Conservation (phyloP, 345 rosid genomes). For the Citrus sp. region DNA sequence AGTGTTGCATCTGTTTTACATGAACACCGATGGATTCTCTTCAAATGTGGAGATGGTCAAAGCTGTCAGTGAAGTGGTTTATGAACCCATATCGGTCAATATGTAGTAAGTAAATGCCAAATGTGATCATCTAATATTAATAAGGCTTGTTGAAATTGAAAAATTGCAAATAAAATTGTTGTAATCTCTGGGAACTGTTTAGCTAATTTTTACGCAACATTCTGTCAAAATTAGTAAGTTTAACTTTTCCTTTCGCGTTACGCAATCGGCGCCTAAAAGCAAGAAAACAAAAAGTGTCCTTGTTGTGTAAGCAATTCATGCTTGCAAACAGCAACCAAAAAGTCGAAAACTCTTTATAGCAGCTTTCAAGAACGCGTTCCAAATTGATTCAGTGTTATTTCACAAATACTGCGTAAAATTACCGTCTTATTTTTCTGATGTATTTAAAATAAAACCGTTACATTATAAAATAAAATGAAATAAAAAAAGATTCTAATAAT, state of each 20-base stretch:
- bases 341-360: background rate
- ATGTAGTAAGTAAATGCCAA: background rate
- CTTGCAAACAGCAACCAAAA: too few relatives aligned
- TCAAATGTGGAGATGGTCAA: conserved; percentile 36
- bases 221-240: too few relatives aligned
- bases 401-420: background rate
- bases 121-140: background rate
- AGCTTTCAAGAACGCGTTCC: background rate
- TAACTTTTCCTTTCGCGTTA: too few relatives aligned
- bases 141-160: background rate
- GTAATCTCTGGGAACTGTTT: background rate
- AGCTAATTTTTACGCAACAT: too few relatives aligned
- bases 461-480: background rate
- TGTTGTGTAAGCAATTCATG: too few relatives aligned
- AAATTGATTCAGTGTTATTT: background rate
- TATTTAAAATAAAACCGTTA: background rate
- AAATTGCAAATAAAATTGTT: background rate
- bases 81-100: conserved; percentile 34
- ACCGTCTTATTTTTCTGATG: background rate
- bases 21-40: conserved; percentile 74
- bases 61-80: conserved; percentile 46
- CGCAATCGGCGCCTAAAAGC: too few relatives aligned
- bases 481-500: background rate
- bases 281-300: background rate
- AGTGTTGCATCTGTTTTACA: conserved; percentile 66